Percentiles rank a stretch among this genome's conserved stretches.
These are phyloP conservation scores for Suhomyces ambrosiae DNA, from an alignment of 1,139 yeast species.

Conservation along the genomic window DNA sequence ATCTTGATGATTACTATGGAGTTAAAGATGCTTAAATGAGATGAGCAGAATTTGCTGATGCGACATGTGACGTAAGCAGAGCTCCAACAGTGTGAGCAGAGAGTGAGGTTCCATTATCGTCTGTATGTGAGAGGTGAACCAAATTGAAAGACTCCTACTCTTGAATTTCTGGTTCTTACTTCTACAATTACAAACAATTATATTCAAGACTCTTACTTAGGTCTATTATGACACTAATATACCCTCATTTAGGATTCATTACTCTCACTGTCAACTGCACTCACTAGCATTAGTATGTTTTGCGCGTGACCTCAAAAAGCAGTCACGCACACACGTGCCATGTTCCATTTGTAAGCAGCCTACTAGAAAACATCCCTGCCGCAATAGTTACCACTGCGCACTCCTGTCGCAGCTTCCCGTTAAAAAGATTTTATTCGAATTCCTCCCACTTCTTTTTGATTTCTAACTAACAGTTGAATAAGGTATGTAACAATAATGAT, in stretches of 20 bases:
- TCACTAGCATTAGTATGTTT: no score
- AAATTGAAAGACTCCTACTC: no score
- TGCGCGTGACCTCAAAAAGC: constrained; percentile 6
- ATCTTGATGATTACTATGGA: constrained; percentile 33
- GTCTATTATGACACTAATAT: no score
- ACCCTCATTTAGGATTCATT: no score
- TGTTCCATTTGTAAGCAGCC: neutral
- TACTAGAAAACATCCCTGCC: constrained; percentile 5
- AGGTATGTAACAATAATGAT: constrained; percentile 21
- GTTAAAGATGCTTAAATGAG: constrained; percentile 1
- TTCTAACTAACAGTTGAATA: constrained; percentile 23
- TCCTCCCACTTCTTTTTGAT: constrained; percentile 7
- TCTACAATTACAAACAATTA: no score
- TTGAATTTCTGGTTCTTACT: no score
- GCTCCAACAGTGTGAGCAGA: no score
- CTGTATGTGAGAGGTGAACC: no score
- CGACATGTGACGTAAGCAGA: no score
- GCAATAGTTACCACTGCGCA: constrained; percentile 6
- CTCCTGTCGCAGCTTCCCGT: constrained; percentile 3
- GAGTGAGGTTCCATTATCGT: no score
- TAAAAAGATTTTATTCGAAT: constrained; percentile 13
- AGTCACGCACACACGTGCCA: constrained; percentile 12
- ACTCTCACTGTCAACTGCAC: no score
- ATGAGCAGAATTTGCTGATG: constrained; percentile 7
- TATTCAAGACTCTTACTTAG: no score